phyloP scores from a whole-genome alignment of 2,329 filamentous ascomycete genomes.

The Monilinia fructigena region DNA sequence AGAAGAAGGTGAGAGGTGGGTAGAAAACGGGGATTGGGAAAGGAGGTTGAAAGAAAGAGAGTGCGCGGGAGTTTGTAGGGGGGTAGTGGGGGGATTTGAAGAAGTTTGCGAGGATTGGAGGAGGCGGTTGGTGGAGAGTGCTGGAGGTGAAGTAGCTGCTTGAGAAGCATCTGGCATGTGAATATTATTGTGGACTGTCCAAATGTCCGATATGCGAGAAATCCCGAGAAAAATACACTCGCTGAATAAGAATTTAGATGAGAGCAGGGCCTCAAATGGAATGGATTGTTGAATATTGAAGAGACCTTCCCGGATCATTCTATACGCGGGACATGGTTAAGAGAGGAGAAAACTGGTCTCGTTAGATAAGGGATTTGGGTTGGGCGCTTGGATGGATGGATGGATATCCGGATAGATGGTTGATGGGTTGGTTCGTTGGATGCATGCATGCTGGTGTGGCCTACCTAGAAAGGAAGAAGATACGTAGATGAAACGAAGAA shows the following conservation, averaged over 20 bases:
- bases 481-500: not conserved
- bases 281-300: not conserved
- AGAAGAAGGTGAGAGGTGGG: constrained; percentile 79
- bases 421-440: not conserved
- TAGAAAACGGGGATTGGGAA: constrained; percentile 81
- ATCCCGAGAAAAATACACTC: not conserved
- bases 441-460: not conserved
- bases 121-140: constrained; percentile 67
- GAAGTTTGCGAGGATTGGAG: constrained; percentile 85
- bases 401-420: not conserved
- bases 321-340: not conserved
- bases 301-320: not conserved
- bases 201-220: not conserved
- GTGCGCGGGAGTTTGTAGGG: constrained; percentile 78
- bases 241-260: not conserved
- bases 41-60: constrained; percentile 72
- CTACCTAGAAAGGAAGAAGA: not conserved
- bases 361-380: not conserved
- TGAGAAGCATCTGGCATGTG: not conserved
- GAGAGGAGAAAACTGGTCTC: not conserved
- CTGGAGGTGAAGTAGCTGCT: constrained; percentile 31
- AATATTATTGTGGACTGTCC: not conserved
- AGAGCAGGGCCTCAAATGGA: not conserved
- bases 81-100: constrained; percentile 90
- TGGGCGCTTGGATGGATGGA: constrained; percentile 14